These are phyloP conservation scores for Boletus vermiculosoides DNA, from an alignment of 768 basidiomycete genomes.

Conservation along the genomic window DNA sequence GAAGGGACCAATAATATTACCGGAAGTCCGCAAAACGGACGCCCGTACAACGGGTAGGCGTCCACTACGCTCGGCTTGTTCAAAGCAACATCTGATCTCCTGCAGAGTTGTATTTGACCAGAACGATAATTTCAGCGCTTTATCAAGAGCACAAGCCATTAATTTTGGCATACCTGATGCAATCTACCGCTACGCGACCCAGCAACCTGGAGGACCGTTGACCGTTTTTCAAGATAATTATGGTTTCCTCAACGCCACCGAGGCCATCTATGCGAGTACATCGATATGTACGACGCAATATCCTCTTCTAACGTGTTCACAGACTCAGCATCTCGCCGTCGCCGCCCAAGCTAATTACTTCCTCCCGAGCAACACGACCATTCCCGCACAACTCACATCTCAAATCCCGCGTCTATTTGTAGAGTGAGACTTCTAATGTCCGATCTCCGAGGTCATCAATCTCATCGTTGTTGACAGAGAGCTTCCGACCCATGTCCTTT, in stretches of 20 bases:
- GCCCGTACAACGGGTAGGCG: slow-evolving; percentile 58
- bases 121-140: slow-evolving; percentile 44
- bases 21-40: slow-evolving; percentile 42
- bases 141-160: slow-evolving; percentile 50
- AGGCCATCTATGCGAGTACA: slow-evolving; percentile 32
- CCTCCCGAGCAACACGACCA: slow-evolving; percentile 36
- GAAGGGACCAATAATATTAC: slow-evolving; percentile 51
- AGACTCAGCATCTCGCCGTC: slow-evolving; percentile 60
- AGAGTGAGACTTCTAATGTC: slow-evolving; percentile 43
- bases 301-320: slow-evolving; percentile 2
- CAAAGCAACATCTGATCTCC: not conserved
- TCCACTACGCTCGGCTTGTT: not conserved
- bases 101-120: slow-evolving; percentile 42
- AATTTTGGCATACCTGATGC: slow-evolving; percentile 57
- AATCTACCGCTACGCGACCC: slow-evolving; percentile 52
- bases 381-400: slow-evolving; percentile 41
- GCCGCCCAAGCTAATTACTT: slow-evolving; percentile 63
- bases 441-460: not conserved
- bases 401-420: slow-evolving; percentile 51
- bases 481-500: slow-evolving; percentile 51
- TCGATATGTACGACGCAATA: not conserved
- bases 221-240: slow-evolving; percentile 47
- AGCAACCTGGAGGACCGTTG: slow-evolving; percentile 40
- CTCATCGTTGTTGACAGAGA: slow-evolving; percentile 37
- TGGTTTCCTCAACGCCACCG: slow-evolving; percentile 54